phyloP scores from a whole-genome alignment of 441 rosid species.

The Corymbia calophylla region DNA sequence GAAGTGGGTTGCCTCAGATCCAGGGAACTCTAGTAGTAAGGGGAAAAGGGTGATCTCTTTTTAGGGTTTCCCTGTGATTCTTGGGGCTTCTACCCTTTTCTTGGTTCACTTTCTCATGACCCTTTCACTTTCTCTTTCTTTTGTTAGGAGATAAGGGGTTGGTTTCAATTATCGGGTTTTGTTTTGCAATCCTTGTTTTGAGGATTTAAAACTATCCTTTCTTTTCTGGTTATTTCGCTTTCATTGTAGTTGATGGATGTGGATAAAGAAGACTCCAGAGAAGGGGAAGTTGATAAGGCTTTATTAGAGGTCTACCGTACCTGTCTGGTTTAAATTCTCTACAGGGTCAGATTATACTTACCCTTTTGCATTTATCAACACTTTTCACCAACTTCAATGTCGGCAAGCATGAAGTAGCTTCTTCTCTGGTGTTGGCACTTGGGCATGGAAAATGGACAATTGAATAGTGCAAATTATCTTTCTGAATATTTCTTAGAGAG shows the following conservation, averaged over 20 bases:
- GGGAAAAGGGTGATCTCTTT: constrained; percentile 24
- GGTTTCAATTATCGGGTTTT: constrained; percentile 18
- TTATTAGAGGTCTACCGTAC: constrained; percentile 6
- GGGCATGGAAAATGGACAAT: constrained; percentile 43
- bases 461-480: constrained; percentile 18
- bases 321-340: constrained; percentile 27
- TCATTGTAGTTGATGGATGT: constrained; percentile 30
- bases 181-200: neutral
- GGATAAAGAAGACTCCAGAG: constrained; percentile 35
- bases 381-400: constrained; percentile 19
- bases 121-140: constrained; percentile 18
- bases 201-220: constrained; percentile 9
- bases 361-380: constrained; percentile 21
- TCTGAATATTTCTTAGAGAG: constrained; percentile 23
- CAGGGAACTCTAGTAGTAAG: constrained; percentile 38
- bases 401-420: constrained; percentile 17
- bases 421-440: constrained; percentile 3
- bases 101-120: constrained; percentile 40
- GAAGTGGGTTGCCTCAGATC: constrained; percentile 56
- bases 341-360: constrained; percentile 32
- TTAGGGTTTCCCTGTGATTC: constrained; percentile 48
- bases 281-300: constrained; percentile 17
- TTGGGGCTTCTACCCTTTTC: constrained; percentile 27
- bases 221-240: constrained; percentile 13
- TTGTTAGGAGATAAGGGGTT: constrained; percentile 25